Conservation (phyloP, 495 filamentous ascomycete species). For the Lichenothelia convexa region DNA sequence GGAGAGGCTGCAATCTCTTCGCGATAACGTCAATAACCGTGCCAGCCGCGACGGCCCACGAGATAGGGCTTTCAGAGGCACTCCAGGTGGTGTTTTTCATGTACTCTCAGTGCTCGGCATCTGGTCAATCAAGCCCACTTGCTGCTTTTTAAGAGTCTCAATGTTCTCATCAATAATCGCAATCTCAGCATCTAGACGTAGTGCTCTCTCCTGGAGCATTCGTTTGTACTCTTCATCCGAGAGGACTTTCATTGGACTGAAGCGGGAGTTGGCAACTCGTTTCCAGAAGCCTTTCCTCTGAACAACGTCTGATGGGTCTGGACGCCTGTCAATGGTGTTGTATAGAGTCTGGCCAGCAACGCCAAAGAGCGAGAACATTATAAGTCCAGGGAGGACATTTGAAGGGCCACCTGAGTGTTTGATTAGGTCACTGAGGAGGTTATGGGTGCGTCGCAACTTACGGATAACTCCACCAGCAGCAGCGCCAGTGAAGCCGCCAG, state of each 20-base stretch:
- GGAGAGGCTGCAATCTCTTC: too few species aligned
- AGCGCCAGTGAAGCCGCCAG: conserved; percentile 52
- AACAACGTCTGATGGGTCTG: conserved; percentile 10
- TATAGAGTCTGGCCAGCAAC: conserved; percentile 39
- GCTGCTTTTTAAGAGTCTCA: conserved; percentile 29
- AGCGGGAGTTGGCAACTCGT: conserved; percentile 45
- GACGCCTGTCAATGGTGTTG: conserved; percentile 29
- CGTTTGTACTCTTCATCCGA: conserved; percentile 62
- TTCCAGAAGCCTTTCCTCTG: conserved; percentile 25
- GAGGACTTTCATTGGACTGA: conserved; percentile 61
- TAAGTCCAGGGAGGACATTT: conserved; percentile 37
- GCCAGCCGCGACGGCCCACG: too few species aligned
- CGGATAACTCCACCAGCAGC: conserved; percentile 42
- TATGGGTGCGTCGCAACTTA: conserved; percentile 25
- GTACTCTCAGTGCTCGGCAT: too few species aligned
- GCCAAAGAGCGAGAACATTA: conserved; percentile 47
- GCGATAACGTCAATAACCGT: too few species aligned
- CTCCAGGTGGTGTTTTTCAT: too few species aligned
- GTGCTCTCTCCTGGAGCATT: conserved; percentile 57
- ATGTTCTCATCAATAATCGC: conserved; percentile 76
- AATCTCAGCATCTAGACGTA: conserved; percentile 69
- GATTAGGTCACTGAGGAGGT: neutral
- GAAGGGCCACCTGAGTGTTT: conserved; percentile 20
- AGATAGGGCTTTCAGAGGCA: too few species aligned
- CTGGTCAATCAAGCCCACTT: too few species aligned